Evolutionary conservation across 2,329 filamentous ascomycete genomes (phyloP).

Genomic region (Ophiostoma pallidulum): DNA sequence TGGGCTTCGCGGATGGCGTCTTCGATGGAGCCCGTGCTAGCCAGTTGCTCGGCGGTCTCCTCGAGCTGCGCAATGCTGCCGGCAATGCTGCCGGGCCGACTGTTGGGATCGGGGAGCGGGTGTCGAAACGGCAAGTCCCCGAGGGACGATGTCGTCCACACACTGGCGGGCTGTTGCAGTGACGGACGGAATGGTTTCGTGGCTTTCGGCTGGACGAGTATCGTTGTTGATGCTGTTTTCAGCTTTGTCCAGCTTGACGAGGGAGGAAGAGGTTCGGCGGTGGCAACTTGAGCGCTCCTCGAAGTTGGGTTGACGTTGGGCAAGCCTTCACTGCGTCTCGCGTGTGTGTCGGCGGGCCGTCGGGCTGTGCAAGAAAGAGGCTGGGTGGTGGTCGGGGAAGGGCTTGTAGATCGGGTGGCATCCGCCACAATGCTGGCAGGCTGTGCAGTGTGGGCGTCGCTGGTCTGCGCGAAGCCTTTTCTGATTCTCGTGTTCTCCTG

Average conservation of each 20-base stretch:
- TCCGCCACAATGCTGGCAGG: neutral
- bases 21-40: constrained; percentile 65
- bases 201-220: constrained; percentile 12
- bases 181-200: neutral
- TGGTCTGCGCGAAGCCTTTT: constrained; percentile 1
- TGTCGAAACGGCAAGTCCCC: constrained; percentile 41
- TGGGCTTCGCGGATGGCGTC: constrained; percentile 68
- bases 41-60: constrained; percentile 64
- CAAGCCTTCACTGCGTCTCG: neutral
- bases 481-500: constrained; percentile 7
- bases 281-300: too few relatives aligned
- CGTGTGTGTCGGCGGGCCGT: too few relatives aligned
- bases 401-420: neutral
- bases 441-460: neutral
- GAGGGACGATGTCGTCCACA: constrained; percentile 38
- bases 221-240: neutral
- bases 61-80: constrained; percentile 66
- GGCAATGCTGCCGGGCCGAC: constrained; percentile 50
- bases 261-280: too few relatives aligned
- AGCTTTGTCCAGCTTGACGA: neutral
- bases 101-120: constrained; percentile 52
- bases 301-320: neutral
- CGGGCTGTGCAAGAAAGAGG: too few relatives aligned
- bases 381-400: neutral
- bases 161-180: constrained; percentile 29